Evolutionary conservation across 495 filamentous ascomycete species (phyloP).

Genomic region (Trichoderma reesei): DNA sequence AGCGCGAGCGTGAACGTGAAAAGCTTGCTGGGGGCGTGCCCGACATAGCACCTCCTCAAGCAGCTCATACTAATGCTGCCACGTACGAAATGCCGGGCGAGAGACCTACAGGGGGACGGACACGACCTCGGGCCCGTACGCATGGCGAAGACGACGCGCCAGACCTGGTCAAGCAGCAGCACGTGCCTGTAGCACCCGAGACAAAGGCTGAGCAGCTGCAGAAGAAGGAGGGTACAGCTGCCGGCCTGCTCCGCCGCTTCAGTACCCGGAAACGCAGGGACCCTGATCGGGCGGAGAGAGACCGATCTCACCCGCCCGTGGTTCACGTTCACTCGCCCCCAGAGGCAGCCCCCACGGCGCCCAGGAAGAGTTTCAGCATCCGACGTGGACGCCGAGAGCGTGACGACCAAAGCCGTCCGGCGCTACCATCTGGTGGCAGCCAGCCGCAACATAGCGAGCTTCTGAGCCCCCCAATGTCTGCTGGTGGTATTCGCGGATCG

Average conservation of each 20-base stretch:
- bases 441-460: constrained; percentile 65
- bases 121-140: constrained; percentile 77
- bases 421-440: constrained; percentile 52
- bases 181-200: constrained; percentile 41
- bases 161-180: constrained; percentile 59
- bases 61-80: constrained; percentile 81
- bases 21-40: constrained; percentile 38
- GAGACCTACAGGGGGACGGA: constrained; percentile 63
- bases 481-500: constrained; percentile 45
- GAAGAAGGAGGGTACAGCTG: constrained; percentile 82
- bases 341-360: constrained; percentile 45
- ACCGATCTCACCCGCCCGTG: constrained; percentile 54
- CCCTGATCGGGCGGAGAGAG: constrained; percentile 45
- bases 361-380: constrained; percentile 75
- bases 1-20: constrained; percentile 19
- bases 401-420: constrained; percentile 38
- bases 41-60: constrained; percentile 68
- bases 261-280: constrained; percentile 71
- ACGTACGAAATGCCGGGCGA: constrained; percentile 78
- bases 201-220: constrained; percentile 50
- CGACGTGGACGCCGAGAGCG: constrained; percentile 52
- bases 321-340: constrained; percentile 65
- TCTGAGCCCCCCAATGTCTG: constrained; percentile 56
- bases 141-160: constrained; percentile 91
- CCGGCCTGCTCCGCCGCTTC: constrained; percentile 78